Evolutionary conservation across 106 monocot genomes (phyloP), one percentile per base, ranked within the genome.

Genomic region (Apostasia ramifera): DNA sequence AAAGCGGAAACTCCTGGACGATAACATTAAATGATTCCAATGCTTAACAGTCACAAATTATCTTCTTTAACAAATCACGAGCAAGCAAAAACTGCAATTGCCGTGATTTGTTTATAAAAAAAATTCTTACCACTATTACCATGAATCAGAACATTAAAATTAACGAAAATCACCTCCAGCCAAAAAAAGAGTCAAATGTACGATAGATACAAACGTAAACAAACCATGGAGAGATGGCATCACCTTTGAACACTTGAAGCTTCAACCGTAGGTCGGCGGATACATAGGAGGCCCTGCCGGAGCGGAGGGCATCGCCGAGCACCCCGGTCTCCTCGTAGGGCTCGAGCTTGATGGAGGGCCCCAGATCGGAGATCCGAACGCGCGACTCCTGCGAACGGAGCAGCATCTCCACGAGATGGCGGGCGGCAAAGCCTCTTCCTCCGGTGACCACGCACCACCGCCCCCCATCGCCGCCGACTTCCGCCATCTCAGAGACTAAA

Each of bases 361-460:
- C 79, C 49, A 97, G 86, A 83, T 97, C 95, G 61, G 84, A 80
- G 56, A 97, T 74, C 53, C 92, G 89, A 37, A 92, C 95, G 43
- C 52, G 68, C 89, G 86, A 92, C 40, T 77, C 75, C 39, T 56
- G 65, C 51, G 84, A 85, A n/a, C 86, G 84, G 37, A 97, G 66
- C 43, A 97, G 89, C 95, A 92, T 92, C 73, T 81, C 84, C 48
- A 97, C 92, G 13, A 97, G 77, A 66, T 97, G 95, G 74, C 95
- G 78, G 57, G 92, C 95, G 50, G 81, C 92, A 68, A 97, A 97
- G 10, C 97, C 97, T 47, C 92, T 78, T 13, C 97, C 97, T 2
- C 97, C 92, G 4, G 97, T 97, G 63, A 97, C 89, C 26, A 83
- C 89, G 61, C 92, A 92, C 89, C 82, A 90, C 63, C 79, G 68